Conservation (phyloP, 2,329 filamentous ascomycete genomes). For the Sporothrix brasiliensis region DNA sequence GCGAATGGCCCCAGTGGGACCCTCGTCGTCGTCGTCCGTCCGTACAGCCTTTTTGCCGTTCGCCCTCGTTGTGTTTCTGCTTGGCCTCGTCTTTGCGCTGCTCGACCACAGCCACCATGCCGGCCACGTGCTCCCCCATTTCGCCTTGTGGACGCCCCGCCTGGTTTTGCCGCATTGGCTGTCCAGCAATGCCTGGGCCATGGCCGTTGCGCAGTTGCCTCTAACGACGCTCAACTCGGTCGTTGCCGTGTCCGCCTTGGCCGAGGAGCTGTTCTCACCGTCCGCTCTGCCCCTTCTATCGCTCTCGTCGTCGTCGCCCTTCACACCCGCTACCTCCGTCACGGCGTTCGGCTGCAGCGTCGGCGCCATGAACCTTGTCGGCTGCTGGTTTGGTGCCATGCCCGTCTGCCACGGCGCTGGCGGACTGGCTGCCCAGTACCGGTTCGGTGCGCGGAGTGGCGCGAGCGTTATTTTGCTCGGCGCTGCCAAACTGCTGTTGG, state of each 20-base stretch:
- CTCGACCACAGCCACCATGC: constrained; percentile 40
- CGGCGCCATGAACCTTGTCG: constrained; percentile 77
- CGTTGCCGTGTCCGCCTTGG: constrained; percentile 80
- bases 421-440: constrained; percentile 85
- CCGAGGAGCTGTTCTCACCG: constrained; percentile 71
- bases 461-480: constrained; percentile 81
- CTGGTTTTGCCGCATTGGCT: constrained; percentile 49
- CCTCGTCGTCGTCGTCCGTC: constrained; percentile 35
- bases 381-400: constrained; percentile 94
- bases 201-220: constrained; percentile 84
- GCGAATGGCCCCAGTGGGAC: constrained; percentile 50
- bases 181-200: constrained; percentile 50
- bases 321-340: constrained; percentile 58
- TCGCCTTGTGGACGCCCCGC: constrained; percentile 64
- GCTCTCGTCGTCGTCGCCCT: constrained; percentile 44
- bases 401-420: constrained; percentile 92
- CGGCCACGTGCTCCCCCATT: constrained; percentile 49
- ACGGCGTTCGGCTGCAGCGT: constrained; percentile 82
- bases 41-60: constrained; percentile 64
- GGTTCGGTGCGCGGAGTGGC: constrained; percentile 88
- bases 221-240: constrained; percentile 92
- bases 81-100: constrained; percentile 67
- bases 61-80: constrained; percentile 69
- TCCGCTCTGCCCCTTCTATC: neutral
- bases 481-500: constrained; percentile 71